Evolutionary conservation across 441 rosid species (phyloP), one percentile per base, ranked within the genome.

Genomic region (Populus tomentosa): DNA sequence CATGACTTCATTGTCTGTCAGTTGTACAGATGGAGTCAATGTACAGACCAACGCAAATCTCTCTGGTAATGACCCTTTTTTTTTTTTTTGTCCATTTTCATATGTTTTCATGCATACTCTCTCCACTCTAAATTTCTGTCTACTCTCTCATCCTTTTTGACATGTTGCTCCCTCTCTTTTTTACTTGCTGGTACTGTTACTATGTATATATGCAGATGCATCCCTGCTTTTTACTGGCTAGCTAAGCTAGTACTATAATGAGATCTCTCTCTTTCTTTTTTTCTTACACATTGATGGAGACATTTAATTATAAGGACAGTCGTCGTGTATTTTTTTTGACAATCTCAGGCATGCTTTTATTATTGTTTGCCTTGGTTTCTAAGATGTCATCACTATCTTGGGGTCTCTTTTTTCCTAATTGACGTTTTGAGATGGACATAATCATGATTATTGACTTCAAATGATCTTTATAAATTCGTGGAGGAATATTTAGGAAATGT

Each of bases 1-100:
- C 84, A 79, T 85, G 85, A 81, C 84, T 81, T 79, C 87, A 84
- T 76, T 74, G 81, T 59, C 0, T 81, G 85, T 83, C 87, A 81
- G 87, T 30, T n/a, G 80, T 10, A 32, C 79, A 81, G 84, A 56
- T 53, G 32, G 70, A 59, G 62, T 75, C 66, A 64, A 66, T 72
- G 20, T 36, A 71, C 32, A 68, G 33, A 68, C 42, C 8, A 4
- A 20, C 6, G 35, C n/a, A 18, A 32, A 72, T 64, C 23, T 23
- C 70, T 61, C 64, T 26, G 75, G 81, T 79, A 36, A 61, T 10
- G 71, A 79, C 84, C 79, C 40, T 20, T 67, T 77, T 42, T 69
- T 67, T 71, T 46, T 42, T 18, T 23, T 5, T 61, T 40, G 9
- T 26, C 59, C 38, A 21, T n/a, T 46, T 75, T 66, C 73, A 16